Evolutionary conservation across 2,329 filamentous ascomycete species (phyloP), one percentile per base, ranked within the genome.

Genomic region (Colletotrichum plurivorum): DNA sequence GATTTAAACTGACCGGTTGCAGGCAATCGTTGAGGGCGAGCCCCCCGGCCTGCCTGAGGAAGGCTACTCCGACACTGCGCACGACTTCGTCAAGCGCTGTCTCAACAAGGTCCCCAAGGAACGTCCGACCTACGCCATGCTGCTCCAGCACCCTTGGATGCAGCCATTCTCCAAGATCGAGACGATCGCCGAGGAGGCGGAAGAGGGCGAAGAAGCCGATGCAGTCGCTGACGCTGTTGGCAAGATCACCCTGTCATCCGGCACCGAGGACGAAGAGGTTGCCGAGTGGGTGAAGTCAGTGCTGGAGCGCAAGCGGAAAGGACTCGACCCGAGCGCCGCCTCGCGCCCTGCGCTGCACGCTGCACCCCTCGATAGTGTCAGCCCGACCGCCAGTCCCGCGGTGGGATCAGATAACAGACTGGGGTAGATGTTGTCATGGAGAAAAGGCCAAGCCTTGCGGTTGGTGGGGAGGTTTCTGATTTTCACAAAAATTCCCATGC

Each of bases 1-100:
- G 45, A 41, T 54, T 16, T 43, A 25, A 27, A 16, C 69, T 78
- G 74, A 79, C 53, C 12, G 36, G 31, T 53, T 45, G 31, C 73
- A 99, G 96, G 96, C 96, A 64, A 99, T 99, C 77, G 96, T 99
- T 43, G 94, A 98, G 78, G 96, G 96, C 58, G 94, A 97, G n/a
- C 94, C 96, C 15, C 96, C 96, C 12, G 91, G 93, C 76, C 89
- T 99, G 39, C 96, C 96, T 0, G 84, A 87, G 5, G 89, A 93
- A 64, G 90, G 89, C 27, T 99, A 93, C 79, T 96, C 95, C 0
- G 88, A 92, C 64, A 87, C 89, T 6, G 94, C 95, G 2, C 91
- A 91, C 64, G 92, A 95, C 75, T 99, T 99, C 81, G 95, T 99
- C 25, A 87, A 88, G 46, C 92, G 92, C 52, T 98, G 96, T 78